Conservation (phyloP, 176 grass and related monocot species). For the Carex myosuroides region DNA sequence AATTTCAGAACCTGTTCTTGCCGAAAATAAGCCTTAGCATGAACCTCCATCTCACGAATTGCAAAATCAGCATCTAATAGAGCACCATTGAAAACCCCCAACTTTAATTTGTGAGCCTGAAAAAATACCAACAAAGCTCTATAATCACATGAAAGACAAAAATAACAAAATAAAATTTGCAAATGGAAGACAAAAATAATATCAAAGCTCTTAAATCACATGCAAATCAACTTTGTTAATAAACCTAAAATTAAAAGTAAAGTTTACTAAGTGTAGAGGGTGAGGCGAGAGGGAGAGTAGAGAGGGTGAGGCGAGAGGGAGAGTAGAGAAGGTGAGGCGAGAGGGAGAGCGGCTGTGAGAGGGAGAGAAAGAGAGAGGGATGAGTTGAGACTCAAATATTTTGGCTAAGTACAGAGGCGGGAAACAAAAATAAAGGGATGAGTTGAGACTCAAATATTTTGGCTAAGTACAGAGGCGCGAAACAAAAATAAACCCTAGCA, state of each 20-base stretch:
- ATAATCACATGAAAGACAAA: slow-evolving; percentile 7
- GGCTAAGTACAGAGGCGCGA: no score
- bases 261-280: slow-evolving; percentile 55
- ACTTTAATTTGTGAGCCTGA: slow-evolving; percentile 91
- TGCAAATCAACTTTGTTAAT: slow-evolving; percentile 11
- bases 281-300: no score
- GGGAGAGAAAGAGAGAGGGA: no score
- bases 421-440: no score
- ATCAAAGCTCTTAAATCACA: neutral
- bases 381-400: no score
- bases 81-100: slow-evolving; percentile 74
- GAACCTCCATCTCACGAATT: slow-evolving; percentile 73
- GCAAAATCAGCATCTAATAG: slow-evolving; percentile 97
- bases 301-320: no score
- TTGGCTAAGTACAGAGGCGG: no score
- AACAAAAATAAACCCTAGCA: no score
- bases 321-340: no score
- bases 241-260: slow-evolving; percentile 10
- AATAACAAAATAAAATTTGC: no score
- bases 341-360: no score
- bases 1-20: slow-evolving; percentile 63
- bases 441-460: no score
- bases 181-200: neutral
- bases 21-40: slow-evolving; percentile 87
- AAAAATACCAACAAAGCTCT: slow-evolving; percentile 9